Base-by-base conservation (phyloP, 257 asterid genomes). In the Euphrasia confusa region DNA sequence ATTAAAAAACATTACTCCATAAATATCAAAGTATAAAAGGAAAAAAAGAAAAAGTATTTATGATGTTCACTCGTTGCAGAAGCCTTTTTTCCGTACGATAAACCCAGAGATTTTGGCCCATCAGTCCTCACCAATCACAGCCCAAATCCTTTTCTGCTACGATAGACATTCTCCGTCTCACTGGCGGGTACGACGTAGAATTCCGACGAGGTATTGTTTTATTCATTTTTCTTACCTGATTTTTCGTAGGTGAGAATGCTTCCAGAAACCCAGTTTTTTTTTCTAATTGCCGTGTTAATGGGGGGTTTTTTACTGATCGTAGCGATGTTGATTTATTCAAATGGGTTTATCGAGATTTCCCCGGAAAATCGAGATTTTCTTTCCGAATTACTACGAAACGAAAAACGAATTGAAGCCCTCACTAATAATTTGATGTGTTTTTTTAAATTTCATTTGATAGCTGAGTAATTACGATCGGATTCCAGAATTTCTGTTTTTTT, bases 101-200 rank as follows among this genome's bases (percentile, higher is more conserved):
- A 67, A 28, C 44, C 37, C 37, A 49, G 27, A 71, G 59, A 71
- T 63, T 63, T 71, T 67, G 68, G 73, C 80, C 32, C 74, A 55
- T 27, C 24, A 21, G 24, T 21, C 24, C 24, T 37, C 61, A 60
- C 15, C 52, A 61, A 35, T 58, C 75, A 45, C 15, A 45, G 10
- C 42, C 14, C 10, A 60, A 35, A 15, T 4, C 10, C 17, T 39
- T n/a, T 74, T 68, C 30, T 52, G 21, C 45, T 47, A 66, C 69
- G 13, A 58, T 45, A 39, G 54, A 53, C 58, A 42, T 53, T 39
- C 64, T 28, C 39, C 71, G 30, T 64, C 15, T 54, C 28, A 47
- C 58, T 10, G 60, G 10, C 68, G 68, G 12, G 50, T 71, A 40
- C 62, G 55, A 10, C 64, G n/a, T 12, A 57, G 58, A 71, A 71